Evolutionary conservation across 1,284 basidiomycete genomes (phyloP), one percentile per base, ranked within the genome.

Genomic region (Laetiporus sulphureus): DNA sequence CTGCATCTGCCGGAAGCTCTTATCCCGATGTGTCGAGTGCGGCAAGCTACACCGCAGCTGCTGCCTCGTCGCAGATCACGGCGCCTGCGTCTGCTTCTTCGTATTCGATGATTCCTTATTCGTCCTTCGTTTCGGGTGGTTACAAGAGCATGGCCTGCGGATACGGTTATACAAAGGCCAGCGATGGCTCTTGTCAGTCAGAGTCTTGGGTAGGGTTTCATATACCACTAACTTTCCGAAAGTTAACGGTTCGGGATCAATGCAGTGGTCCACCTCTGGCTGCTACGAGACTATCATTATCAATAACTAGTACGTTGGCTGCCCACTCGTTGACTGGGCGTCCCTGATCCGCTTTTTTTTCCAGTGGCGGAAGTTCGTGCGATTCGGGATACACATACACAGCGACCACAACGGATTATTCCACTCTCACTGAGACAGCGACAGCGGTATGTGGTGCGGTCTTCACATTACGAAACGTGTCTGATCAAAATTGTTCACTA

Each of bases 241-340:
- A n/a, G n/a, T n/a, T n/a, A n/a, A n/a, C n/a, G n/a, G n/a, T n/a
- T n/a, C n/a, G 20, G 30, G 16, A 4, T 15, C 40, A 42, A 21
- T 42, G 38, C 46, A 58, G 51, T 58, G 69, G 65, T 67, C 67
- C 46, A 68, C 62, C 36, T 49, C 63, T 29, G 77, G 77, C 41
- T 83, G 80, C 61, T 82, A 83, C 53, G 76, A 74, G 52, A 80
- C 77, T 23, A 75, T 73, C 50, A 77, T 81, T 57, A 80, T 82
- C 57, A 66, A 67, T 58, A 64, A 68, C 62, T 66, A 69, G 71
- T 74, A 35, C 48, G 55, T 51, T 32, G 24, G 32, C 23, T 11
- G 27, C n/a, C n/a, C n/a, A n/a, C n/a, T 36, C 37, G 25, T 41
- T 38, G 20, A 31, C 19, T 47, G 45, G 44, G 35, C 44, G 48